Percentiles rank a stretch among this genome's conserved stretches.
Conservation (phyloP, 352 stramenopile genomes). For the Phytopythium montanum region DNA sequence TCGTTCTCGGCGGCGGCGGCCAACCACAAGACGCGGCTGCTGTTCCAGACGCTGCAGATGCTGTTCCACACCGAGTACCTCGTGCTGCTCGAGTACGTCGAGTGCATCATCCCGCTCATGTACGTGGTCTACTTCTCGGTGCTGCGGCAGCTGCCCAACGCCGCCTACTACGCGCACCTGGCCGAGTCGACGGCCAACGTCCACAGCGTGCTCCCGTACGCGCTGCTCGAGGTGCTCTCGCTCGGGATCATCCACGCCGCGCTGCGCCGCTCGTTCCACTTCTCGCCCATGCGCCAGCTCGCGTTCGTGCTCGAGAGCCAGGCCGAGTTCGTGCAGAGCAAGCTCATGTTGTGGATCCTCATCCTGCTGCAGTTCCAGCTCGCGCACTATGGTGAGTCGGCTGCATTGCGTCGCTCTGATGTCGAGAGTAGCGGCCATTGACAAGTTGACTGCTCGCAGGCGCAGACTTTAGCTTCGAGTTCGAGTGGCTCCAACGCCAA, state of each 20-base stretch:
- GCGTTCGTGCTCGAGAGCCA: constrained; percentile 39
- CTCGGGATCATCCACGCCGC: constrained; percentile 12
- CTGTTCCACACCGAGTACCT: constrained; percentile 38
- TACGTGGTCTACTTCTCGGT: constrained; percentile 19
- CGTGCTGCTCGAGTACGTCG: constrained; percentile 32
- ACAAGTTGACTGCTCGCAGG: not conserved
- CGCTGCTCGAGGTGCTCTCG: constrained; percentile 19
- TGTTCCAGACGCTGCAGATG: constrained; percentile 14
- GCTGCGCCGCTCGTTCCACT: constrained; percentile 14
- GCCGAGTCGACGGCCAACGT: constrained; percentile 2
- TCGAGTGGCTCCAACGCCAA: not conserved
- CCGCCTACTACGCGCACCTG: constrained; percentile 15
- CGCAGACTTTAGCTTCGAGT: constrained; percentile 4
- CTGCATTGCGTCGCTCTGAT: not conserved
- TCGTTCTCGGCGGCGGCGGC: not conserved
- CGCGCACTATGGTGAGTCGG: constrained; percentile 17
- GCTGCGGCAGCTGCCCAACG: constrained; percentile 23
- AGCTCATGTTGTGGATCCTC: constrained; percentile 24
- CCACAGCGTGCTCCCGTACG: constrained; percentile 21
- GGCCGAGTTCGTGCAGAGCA: constrained; percentile 21
- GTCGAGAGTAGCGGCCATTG: not conserved
- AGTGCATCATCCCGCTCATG: constrained; percentile 28
- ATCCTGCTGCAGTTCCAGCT: constrained; percentile 31
- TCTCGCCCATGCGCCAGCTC: constrained; percentile 27
- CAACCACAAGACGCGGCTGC: constrained; percentile 6